Percentiles rank a stretch among this genome's conserved stretches.
phyloP scores from a whole-genome alignment of 176 grass and related monocot species.

The Carex pumila region DNA sequence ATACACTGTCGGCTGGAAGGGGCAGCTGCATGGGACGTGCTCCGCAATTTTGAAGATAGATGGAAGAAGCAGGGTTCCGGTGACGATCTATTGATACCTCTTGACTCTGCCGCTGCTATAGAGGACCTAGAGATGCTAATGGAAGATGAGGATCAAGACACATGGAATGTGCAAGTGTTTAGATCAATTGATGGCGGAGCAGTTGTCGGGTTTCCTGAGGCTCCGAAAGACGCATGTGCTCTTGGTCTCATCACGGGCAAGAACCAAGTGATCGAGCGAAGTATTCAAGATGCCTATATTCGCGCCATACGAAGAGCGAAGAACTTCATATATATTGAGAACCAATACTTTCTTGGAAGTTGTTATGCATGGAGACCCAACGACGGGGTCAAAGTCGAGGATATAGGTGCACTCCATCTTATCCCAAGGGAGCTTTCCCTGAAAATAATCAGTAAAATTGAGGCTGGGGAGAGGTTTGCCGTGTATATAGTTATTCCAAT shows the following conservation, averaged over 20 bases:
- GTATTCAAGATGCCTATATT: slow-evolving; percentile 85
- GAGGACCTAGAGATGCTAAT: background rate
- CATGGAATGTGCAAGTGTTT: slow-evolving; percentile 86
- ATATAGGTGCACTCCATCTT: slow-evolving; percentile 70
- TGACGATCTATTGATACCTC: slow-evolving; percentile 8
- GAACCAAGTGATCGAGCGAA: slow-evolving; percentile 74
- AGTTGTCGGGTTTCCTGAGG: slow-evolving; percentile 62
- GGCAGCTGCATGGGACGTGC: slow-evolving; percentile 15
- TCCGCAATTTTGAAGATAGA: slow-evolving; percentile 34
- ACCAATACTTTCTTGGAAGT: slow-evolving; percentile 78
- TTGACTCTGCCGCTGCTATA: background rate
- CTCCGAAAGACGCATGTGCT: slow-evolving; percentile 46
- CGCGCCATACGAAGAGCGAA: slow-evolving; percentile 50
- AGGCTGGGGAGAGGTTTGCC: slow-evolving; percentile 64
- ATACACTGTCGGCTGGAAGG: slow-evolving; percentile 17
- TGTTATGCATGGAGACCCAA: slow-evolving; percentile 54
- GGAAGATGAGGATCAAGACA: slow-evolving; percentile 36
- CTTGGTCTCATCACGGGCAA: slow-evolving; percentile 69
- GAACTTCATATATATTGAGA: slow-evolving; percentile 80
- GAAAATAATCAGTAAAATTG: slow-evolving; percentile 79
- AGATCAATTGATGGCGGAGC: slow-evolving; percentile 80
- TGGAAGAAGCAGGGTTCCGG: slow-evolving; percentile 34
- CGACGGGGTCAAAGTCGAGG: slow-evolving; percentile 50
- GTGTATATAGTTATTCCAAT: slow-evolving; percentile 82
- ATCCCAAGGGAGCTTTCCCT: slow-evolving; percentile 91